Base-by-base conservation (phyloP, 2,329 filamentous ascomycete genomes). In the Paecilomyces formosus region DNA sequence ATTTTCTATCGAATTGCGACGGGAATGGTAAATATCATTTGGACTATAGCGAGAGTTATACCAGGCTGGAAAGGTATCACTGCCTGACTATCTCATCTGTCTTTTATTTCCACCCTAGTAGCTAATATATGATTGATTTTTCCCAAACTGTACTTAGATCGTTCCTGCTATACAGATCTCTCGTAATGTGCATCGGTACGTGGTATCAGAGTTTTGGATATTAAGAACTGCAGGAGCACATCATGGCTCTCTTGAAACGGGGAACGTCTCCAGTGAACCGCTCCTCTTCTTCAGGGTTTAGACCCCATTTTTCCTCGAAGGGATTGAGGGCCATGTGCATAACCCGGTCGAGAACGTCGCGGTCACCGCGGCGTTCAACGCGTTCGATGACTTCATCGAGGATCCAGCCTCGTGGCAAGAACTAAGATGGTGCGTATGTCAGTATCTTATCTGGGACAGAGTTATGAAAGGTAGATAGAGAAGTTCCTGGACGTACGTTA, bases 221-320 rank as follows among this genome's bases (percentile, higher is more conserved):
- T 66, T 59, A 96, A 24, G 93, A 97, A 72, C 91, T 96, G 76
- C 94, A 99, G 71, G 90, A 96, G 73, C 94, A 97, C 78, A 97
- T 93, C 84, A 96, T 86, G 33, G 89, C 89, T 64, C 90, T 84
- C 74, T 87, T 85, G 53, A 81, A 81, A 70, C 83, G 85, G 0
- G 93, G 93, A 57, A 96, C 90, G 75, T 97, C 92, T 1, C 89
- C 88, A 65, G 87, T 90, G 79, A 90, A 96, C 62, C 92, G 81
- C 65, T 87, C 81, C 72, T 96, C 93, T 70, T 96, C 90, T 15
- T 85, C 84, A 56, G 76, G 78, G 63, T 94, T 79, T 58, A 79
- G 83, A 79, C 63, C 75, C 74, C 66, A 81, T 68, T 53, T 78
- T 75, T 97, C 93, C 58, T 90, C 82, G 68, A 97, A 99, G 0